Evolutionary conservation across 2,329 filamentous ascomycete species (phyloP).

Genomic region (Colletotrichum cuscutae): DNA sequence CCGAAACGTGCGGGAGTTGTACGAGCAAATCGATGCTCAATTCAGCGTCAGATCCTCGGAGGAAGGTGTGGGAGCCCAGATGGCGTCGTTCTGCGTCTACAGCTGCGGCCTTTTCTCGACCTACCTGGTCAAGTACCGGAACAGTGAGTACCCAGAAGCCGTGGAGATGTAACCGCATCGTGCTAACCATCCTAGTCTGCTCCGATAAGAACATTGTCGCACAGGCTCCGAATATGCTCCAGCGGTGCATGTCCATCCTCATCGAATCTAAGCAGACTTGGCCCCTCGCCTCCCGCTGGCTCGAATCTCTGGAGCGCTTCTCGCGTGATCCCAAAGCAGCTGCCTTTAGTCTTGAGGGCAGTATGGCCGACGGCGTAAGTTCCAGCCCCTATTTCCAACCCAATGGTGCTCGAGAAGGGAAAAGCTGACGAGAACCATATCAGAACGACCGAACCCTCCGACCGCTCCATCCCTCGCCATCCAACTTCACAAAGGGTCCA

Average conservation of each 20-base stretch:
- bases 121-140: slow-evolving; percentile 63
- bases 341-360: slow-evolving; percentile 52
- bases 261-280: slow-evolving; percentile 61
- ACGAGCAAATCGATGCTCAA: slow-evolving; percentile 62
- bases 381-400: neutral
- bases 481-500: slow-evolving; percentile 36
- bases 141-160: slow-evolving; percentile 48
- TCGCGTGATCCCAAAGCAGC: slow-evolving; percentile 54
- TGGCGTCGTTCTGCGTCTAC: slow-evolving; percentile 65
- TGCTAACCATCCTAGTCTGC: slow-evolving; percentile 49
- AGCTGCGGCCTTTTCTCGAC: slow-evolving; percentile 63
- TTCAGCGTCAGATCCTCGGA: slow-evolving; percentile 57
- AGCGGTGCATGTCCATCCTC: slow-evolving; percentile 56
- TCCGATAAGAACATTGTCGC: slow-evolving; percentile 51
- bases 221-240: slow-evolving; percentile 58
- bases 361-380: slow-evolving; percentile 59
- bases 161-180: neutral
- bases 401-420: no score
- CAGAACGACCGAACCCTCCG: slow-evolving; percentile 45
- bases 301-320: slow-evolving; percentile 60
- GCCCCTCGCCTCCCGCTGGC: slow-evolving; percentile 64
- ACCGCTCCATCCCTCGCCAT: slow-evolving; percentile 33
- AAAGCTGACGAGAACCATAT: neutral
- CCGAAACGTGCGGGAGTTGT: slow-evolving; percentile 57
- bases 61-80: slow-evolving; percentile 63